A percentile compares a stretch with the other conserved stretches of the same genome.
Conservation (phyloP, 805 yeast species). For the Jamesozyma piceae region DNA sequence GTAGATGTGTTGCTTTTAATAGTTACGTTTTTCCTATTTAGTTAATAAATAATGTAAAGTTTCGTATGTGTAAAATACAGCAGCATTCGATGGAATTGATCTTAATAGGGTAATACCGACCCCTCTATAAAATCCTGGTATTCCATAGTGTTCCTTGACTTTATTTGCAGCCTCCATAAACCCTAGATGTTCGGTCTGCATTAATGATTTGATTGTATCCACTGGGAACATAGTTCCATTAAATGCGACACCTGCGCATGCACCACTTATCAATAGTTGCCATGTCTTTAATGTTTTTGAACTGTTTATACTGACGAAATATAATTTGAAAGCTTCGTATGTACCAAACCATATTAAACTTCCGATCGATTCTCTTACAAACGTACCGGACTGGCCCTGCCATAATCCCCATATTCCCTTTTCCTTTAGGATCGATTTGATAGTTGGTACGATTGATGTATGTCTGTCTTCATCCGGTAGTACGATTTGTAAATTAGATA, state of each 20-base stretch:
- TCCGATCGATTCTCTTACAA: constrained; percentile 78
- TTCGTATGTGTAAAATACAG: constrained; percentile 75
- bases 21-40: no score
- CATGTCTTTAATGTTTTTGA: constrained; percentile 16
- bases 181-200: constrained; percentile 42
- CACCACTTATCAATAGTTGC: constrained; percentile 72
- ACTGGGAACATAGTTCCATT: constrained; percentile 78
- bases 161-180: constrained; percentile 38
- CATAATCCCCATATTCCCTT: constrained; percentile 72
- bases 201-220: constrained; percentile 79
- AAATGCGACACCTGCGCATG: constrained; percentile 75
- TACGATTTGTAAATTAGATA: constrained; percentile 31
- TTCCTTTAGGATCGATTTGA: constrained; percentile 35
- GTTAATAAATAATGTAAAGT: no score
- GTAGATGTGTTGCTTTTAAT: no score
- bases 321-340: constrained; percentile 50
- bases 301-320: constrained; percentile 20
- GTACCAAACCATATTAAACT: constrained; percentile 92
- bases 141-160: constrained; percentile 46
- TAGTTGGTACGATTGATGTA: constrained; percentile 32
- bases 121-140: constrained; percentile 71
- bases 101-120: constrained; percentile 70
- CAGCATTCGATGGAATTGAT: constrained; percentile 84
- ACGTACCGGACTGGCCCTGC: constrained; percentile 79
- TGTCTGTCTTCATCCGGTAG: constrained; percentile 18